These are phyloP conservation scores for Paraphaeosphaeria minitans DNA, from an alignment of 2,329 filamentous ascomycete species.

Conservation along the genomic window DNA sequence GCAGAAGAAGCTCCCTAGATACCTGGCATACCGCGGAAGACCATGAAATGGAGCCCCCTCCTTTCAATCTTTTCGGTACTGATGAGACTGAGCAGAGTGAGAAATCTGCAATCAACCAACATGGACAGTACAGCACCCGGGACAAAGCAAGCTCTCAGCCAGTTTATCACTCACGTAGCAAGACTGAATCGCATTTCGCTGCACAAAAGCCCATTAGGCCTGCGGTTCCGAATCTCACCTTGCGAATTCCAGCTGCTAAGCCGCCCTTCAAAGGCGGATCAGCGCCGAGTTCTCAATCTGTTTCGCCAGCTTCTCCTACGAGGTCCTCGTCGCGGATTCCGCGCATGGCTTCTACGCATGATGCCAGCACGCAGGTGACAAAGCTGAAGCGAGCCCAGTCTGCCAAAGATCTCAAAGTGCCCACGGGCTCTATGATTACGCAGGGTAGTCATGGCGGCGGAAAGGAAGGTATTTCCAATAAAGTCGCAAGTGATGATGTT, in stretches of 20 bases:
- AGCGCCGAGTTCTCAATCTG: constrained; percentile 17
- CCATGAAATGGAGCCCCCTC: constrained; percentile 11
- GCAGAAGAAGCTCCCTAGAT: constrained; percentile 22
- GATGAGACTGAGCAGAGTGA: constrained; percentile 11
- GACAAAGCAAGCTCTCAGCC: background rate
- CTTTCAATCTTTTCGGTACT: constrained; percentile 22
- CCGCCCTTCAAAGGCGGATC: constrained; percentile 13
- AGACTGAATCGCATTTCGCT: constrained; percentile 16
- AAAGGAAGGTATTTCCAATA: background rate
- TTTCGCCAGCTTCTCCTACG: constrained; percentile 13
- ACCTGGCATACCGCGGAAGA: constrained; percentile 29
- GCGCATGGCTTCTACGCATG: constrained; percentile 17
- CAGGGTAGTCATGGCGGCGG: background rate
- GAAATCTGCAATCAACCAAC: background rate
- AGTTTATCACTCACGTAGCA: constrained; percentile 12
- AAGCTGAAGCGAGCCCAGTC: constrained; percentile 27
- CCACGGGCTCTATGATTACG: background rate
- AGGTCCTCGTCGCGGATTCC: constrained; percentile 34
- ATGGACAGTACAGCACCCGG: background rate
- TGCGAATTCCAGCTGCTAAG: constrained; percentile 22
- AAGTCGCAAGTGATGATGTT: background rate
- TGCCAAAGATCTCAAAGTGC: constrained; percentile 5
- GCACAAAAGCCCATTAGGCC: constrained; percentile 10
- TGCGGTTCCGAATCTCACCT: constrained; percentile 25
- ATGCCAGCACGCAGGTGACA: constrained; percentile 18